Conservation (phyloP, 768 basidiomycete genomes). For the Amanita polypyramis region DNA sequence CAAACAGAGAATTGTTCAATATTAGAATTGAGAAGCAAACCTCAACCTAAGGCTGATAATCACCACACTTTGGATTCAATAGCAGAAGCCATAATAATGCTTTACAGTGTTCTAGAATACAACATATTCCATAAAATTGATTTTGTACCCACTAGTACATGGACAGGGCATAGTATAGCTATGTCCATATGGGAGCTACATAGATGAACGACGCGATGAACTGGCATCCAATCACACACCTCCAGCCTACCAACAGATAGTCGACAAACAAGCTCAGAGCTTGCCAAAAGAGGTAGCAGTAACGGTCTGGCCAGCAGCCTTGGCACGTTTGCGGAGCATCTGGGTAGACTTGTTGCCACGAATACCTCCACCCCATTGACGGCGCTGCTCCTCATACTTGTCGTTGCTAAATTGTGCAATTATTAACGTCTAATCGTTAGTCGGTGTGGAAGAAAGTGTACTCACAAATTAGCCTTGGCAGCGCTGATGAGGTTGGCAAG, state of each 20-base stretch:
- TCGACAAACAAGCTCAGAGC: slow-evolving; percentile 32
- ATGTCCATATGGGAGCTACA: too few species aligned
- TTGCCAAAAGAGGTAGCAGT: slow-evolving; percentile 48
- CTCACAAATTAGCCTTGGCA: slow-evolving; percentile 95
- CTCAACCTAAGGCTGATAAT: too few species aligned
- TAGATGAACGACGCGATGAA: too few species aligned
- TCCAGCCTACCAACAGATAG: neutral
- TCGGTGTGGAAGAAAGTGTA: neutral
- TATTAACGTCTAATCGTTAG: slow-evolving; percentile 5
- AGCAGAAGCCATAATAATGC: neutral
- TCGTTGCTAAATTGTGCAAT: slow-evolving; percentile 45
- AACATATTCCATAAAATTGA: too few species aligned
- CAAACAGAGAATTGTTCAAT: too few species aligned
- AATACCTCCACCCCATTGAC: slow-evolving; percentile 93
- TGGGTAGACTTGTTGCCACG: slow-evolving; percentile 92
- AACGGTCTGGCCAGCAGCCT: slow-evolving; percentile 69
- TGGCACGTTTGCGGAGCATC: slow-evolving; percentile 90
- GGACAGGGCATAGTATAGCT: too few species aligned
- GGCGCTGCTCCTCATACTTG: slow-evolving; percentile 88
- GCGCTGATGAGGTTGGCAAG: slow-evolving; percentile 88
- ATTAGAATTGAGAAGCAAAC: too few species aligned
- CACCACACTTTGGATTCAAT: neutral
- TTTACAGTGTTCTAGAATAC: neutral
- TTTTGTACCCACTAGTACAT: too few species aligned
- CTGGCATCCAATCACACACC: too few species aligned